Evolutionary conservation across 495 filamentous ascomycete genomes (phyloP), one percentile per base, ranked within the genome.

Genomic region (Jackrogersella multiformis): DNA sequence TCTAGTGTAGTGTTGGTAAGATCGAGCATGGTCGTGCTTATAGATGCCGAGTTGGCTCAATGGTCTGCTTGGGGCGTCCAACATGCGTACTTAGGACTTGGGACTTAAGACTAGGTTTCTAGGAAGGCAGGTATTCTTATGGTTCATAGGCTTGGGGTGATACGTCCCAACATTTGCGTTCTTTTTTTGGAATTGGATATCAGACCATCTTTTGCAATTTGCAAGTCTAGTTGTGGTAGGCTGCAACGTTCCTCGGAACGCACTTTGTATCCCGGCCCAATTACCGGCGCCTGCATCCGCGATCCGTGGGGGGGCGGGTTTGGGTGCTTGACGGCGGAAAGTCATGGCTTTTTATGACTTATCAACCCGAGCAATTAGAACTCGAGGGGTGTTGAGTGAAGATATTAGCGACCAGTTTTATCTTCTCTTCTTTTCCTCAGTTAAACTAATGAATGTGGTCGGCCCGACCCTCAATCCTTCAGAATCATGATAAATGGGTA

Each of bases 171-270:
- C 24, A 23, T 32, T 30, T 51, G 24, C 2, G 39, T 46, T 12
- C 24, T 63, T 49, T n/a, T 58, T 56, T 62, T 53, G 58, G 46
- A 46, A 28, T 56, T 51, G 9, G 34, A 56, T 24, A 42, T 35
- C 57, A 41, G 49, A 54, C 21, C 45, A 34, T 51, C 36, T 44
- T 51, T 54, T 48, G 15, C 21, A 36, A 56, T 41, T 66, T 30
- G 49, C 28, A 39, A 61, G 36, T 52, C 51, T 21, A 32, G 58
- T 54, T 38, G 21, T 32, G 49, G 66, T 61, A 56, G 66, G 38
- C 61, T 64, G 66, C 45, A 61, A 69, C 66, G 26, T 64, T 57
- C 44, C 36, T 69, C 66, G 61, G 56, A 48, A 69, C 32, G n/a
- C 49, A 49, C 36, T 69, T n/a, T 56, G 56, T 35, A 64, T 61